Conservation (phyloP, 768 basidiomycete genomes). For the Amanita fuliginea region DNA sequence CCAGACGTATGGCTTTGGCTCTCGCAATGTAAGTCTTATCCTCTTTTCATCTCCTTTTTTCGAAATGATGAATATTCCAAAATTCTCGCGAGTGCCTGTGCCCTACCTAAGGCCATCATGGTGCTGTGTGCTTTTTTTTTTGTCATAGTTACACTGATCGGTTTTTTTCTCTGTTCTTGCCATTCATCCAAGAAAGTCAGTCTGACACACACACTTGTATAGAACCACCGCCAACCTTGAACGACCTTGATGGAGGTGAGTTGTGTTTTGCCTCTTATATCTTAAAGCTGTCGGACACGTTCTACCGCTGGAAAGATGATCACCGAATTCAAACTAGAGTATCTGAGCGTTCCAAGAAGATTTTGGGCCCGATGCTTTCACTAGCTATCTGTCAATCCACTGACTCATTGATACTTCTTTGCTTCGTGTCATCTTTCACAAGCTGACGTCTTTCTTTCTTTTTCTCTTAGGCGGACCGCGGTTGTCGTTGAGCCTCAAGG, state of each 20-base stretch:
- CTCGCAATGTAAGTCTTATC: too few relatives aligned
- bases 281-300: neutral
- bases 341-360: slow-evolving; percentile 52
- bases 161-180: slow-evolving; percentile 16
- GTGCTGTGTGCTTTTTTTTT: slow-evolving; percentile 44
- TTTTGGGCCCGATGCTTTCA: slow-evolving; percentile 55
- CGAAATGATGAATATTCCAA: slow-evolving; percentile 47
- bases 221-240: too few relatives aligned
- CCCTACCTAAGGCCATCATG: slow-evolving; percentile 38
- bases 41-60: slow-evolving; percentile 10
- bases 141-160: slow-evolving; percentile 94
- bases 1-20: too few relatives aligned
- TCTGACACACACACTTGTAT: slow-evolving; percentile 1
- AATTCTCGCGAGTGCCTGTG: slow-evolving; percentile 36
- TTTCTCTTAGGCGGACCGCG: neutral
- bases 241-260: neutral
- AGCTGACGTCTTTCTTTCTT: neutral
- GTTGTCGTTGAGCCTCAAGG: slow-evolving; percentile 13
- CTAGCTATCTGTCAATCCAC: slow-evolving; percentile 44
- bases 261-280: slow-evolving; percentile 7
- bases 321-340: slow-evolving; percentile 83
- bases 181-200: neutral
- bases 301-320: slow-evolving; percentile 36
- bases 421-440: neutral
- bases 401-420: slow-evolving; percentile 27